phyloP scores from a whole-genome alignment of 2,329 filamentous ascomycete genomes.

The Ophiosphaerella narmari region DNA sequence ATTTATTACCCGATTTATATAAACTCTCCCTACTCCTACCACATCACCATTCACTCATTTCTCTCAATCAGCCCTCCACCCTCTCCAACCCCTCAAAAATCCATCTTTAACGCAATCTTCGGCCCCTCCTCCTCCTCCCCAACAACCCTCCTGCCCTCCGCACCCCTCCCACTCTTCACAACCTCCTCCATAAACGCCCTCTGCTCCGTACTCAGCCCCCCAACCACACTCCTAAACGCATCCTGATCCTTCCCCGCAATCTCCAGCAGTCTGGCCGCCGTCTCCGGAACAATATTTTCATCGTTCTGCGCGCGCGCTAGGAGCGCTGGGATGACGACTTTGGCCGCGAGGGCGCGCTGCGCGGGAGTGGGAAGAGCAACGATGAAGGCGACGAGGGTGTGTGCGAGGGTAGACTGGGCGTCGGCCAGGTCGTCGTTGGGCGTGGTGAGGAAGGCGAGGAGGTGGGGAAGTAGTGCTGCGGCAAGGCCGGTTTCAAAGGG shows the following conservation, averaged over 20 bases:
- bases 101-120: conserved; percentile 91
- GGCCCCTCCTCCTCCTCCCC: conserved; percentile 65
- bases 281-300: conserved; percentile 65
- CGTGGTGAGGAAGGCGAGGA: conserved; percentile 75
- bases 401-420: conserved; percentile 70
- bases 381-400: conserved; percentile 76
- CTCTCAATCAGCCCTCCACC: too few species aligned
- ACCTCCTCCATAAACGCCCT: conserved; percentile 81
- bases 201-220: conserved; percentile 70
- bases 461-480: conserved; percentile 72
- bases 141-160: conserved; percentile 54
- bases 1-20: too few species aligned
- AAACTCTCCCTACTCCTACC: too few species aligned
- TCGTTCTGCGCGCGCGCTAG: conserved; percentile 73
- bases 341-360: conserved; percentile 63
- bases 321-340: conserved; percentile 76
- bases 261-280: conserved; percentile 76
- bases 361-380: conserved; percentile 42
- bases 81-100: conserved; percentile 61
- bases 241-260: conserved; percentile 75
- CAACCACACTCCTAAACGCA: conserved; percentile 76
- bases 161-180: conserved; percentile 62
- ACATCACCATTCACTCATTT: too few species aligned
- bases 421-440: conserved; percentile 77
- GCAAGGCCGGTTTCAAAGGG: conserved; percentile 63